Evolutionary conservation across 2,329 filamentous ascomycete species (phyloP).

Genomic region (Phyllosticta capitalensis): DNA sequence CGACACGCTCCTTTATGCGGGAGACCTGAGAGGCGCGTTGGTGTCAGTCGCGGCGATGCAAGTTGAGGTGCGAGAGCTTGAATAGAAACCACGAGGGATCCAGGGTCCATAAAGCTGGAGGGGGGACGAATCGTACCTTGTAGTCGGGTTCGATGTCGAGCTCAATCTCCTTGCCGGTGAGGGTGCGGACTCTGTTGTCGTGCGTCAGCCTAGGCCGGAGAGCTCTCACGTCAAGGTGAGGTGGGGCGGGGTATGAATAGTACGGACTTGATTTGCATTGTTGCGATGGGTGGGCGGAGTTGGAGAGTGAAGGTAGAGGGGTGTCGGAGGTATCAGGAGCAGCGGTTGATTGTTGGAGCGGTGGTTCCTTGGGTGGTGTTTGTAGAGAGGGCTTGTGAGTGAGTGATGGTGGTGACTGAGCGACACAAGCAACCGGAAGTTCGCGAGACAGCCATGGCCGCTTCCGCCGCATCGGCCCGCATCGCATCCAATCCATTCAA

Average conservation of each 20-base stretch:
- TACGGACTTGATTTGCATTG: conserved; percentile 24
- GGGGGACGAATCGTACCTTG: conserved; percentile 50
- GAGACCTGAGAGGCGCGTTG: conserved; percentile 52
- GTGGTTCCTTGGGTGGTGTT: neutral
- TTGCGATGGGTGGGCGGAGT: neutral
- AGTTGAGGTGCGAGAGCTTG: neutral
- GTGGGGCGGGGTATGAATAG: conserved; percentile 4
- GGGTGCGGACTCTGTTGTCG: conserved; percentile 71
- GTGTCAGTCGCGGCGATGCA: neutral
- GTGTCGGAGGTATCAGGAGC: neutral
- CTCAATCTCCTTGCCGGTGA: conserved; percentile 98
- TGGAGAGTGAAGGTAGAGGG: neutral
- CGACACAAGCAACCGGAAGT: neutral
- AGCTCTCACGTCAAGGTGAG: neutral
- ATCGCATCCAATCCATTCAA: neutral
- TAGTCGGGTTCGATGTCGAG: conserved; percentile 91
- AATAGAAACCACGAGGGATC: neutral
- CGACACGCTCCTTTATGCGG: conserved; percentile 96
- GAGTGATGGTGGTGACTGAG: neutral
- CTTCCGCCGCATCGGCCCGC: neutral
- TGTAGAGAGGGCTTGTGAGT: neutral
- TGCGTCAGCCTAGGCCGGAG: conserved; percentile 1
- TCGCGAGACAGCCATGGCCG: neutral
- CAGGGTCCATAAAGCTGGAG: neutral
- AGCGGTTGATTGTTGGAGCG: neutral